phyloP scores from a whole-genome alignment of 2,329 filamentous ascomycete species.

The Colletotrichum navitas region DNA sequence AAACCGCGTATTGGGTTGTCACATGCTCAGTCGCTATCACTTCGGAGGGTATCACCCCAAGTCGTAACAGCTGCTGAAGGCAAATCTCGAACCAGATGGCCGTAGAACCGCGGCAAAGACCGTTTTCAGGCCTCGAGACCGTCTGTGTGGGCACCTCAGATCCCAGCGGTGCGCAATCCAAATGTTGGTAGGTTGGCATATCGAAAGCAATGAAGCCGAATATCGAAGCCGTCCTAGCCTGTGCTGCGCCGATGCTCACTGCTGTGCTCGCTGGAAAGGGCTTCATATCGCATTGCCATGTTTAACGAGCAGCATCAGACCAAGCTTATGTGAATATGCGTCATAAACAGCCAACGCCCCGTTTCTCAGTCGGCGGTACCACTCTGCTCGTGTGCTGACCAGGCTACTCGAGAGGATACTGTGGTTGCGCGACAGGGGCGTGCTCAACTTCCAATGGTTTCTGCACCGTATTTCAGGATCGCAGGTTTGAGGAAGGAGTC shows the following conservation, averaged over 20 bases:
- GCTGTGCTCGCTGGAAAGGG: constrained; percentile 61
- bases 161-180: not conserved
- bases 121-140: not conserved
- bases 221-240: constrained; percentile 33
- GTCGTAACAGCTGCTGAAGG: constrained; percentile 27
- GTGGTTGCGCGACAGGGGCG: constrained; percentile 64
- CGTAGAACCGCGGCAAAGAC: constrained; percentile 1
- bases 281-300: constrained; percentile 26
- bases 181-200: constrained; percentile 19
- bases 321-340: constrained; percentile 36
- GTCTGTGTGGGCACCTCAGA: not conserved
- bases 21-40: constrained; percentile 31
- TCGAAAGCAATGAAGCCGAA: constrained; percentile 30
- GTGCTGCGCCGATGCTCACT: constrained; percentile 60
- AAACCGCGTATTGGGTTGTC: constrained; percentile 2
- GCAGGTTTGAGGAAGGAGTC: constrained; percentile 50
- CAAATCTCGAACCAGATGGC: constrained; percentile 15
- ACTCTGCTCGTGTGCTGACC: constrained; percentile 62
- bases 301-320: constrained; percentile 22
- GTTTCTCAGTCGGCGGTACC: constrained; percentile 42
- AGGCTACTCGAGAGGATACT: constrained; percentile 60
- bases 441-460: constrained; percentile 68
- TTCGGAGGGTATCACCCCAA: constrained; percentile 40
- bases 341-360: constrained; percentile 45
- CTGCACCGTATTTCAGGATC: constrained; percentile 50